These are phyloP conservation scores for Wickerhamomyces hampshirensis DNA, from an alignment of 805 yeast genomes.

Conservation along the genomic window DNA sequence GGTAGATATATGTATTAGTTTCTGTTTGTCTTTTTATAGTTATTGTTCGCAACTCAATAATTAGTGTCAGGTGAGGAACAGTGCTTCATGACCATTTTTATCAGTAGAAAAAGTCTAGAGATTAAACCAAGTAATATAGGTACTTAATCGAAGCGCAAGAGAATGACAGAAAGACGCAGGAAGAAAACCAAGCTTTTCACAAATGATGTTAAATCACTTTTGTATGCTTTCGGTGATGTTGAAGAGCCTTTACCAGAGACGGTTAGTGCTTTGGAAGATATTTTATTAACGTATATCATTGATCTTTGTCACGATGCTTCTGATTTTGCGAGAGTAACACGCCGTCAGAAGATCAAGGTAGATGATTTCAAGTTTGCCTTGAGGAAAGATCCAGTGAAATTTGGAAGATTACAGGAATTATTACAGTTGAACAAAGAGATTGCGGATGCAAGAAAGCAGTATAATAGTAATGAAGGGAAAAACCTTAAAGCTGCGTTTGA, in stretches of 20 bases:
- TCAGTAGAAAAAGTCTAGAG: too few relatives aligned
- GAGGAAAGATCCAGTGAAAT: conserved; percentile 58
- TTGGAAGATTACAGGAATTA: conserved; percentile 66
- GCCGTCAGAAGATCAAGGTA: conserved; percentile 58
- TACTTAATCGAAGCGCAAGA: background rate
- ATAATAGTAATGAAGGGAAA: conserved; percentile 56
- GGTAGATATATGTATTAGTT: too few relatives aligned
- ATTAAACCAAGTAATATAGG: too few relatives aligned
- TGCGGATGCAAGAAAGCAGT: conserved; percentile 60
- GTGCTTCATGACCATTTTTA: too few relatives aligned
- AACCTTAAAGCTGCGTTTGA: conserved; percentile 24
- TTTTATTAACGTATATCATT: conserved; percentile 56
- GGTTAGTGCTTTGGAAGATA: conserved; percentile 61
- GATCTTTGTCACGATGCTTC: conserved; percentile 56
- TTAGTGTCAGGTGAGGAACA: too few relatives aligned
- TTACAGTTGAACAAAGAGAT: conserved; percentile 56
- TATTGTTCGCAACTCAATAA: too few relatives aligned
- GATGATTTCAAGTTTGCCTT: conserved; percentile 72
- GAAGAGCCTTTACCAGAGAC: conserved; percentile 64
- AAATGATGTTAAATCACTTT: conserved; percentile 49
- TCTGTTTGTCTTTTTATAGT: too few relatives aligned
- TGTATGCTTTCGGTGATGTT: conserved; percentile 73
- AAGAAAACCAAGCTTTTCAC: conserved; percentile 41
- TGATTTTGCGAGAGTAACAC: conserved; percentile 44
- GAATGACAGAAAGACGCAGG: conserved; percentile 23